Evolutionary conservation across 208 protist species (phyloP).

Genomic region (Blechomonas ayalai): DNA sequence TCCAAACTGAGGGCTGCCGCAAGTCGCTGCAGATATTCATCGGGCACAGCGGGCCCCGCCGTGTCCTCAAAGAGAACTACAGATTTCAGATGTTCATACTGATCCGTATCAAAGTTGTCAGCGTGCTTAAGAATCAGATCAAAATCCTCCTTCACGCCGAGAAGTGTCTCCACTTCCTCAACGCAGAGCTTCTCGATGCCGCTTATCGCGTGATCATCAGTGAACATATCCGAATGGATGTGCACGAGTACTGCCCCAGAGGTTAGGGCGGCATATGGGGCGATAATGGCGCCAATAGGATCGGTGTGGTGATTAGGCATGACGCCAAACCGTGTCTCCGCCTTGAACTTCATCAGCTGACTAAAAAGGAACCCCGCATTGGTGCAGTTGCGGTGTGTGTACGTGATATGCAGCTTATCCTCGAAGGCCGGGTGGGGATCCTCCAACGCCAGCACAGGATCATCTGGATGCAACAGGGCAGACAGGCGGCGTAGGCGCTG

Average conservation of each 20-base stretch:
- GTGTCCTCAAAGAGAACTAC: constrained; percentile 83
- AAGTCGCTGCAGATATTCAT: constrained; percentile 75
- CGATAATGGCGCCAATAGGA: constrained; percentile 80
- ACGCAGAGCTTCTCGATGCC: constrained; percentile 87
- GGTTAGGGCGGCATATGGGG: constrained; percentile 81
- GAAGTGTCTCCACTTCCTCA: constrained; percentile 77
- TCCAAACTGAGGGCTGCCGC: constrained; percentile 65
- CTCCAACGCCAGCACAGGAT: constrained; percentile 83
- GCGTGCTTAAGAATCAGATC: constrained; percentile 84
- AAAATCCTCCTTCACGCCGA: constrained; percentile 75
- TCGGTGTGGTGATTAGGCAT: constrained; percentile 87
- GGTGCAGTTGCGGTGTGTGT: constrained; percentile 83
- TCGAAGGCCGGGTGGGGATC: constrained; percentile 73
- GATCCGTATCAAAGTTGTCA: constrained; percentile 82
- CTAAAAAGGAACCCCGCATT: constrained; percentile 87
- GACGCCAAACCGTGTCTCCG: constrained; percentile 83
- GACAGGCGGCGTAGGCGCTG: constrained; percentile 84
- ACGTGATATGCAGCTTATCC: constrained; percentile 85
- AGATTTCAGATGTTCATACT: constrained; percentile 79
- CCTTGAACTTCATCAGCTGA: constrained; percentile 73
- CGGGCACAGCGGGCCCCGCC: constrained; percentile 32
- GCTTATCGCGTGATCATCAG: constrained; percentile 87
- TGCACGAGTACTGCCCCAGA: constrained; percentile 83
- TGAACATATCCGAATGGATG: constrained; percentile 85
- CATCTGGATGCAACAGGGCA: constrained; percentile 83